phyloP scores from a whole-genome alignment of 1,284 basidiomycete species.

The Thecaphora frezii region DNA sequence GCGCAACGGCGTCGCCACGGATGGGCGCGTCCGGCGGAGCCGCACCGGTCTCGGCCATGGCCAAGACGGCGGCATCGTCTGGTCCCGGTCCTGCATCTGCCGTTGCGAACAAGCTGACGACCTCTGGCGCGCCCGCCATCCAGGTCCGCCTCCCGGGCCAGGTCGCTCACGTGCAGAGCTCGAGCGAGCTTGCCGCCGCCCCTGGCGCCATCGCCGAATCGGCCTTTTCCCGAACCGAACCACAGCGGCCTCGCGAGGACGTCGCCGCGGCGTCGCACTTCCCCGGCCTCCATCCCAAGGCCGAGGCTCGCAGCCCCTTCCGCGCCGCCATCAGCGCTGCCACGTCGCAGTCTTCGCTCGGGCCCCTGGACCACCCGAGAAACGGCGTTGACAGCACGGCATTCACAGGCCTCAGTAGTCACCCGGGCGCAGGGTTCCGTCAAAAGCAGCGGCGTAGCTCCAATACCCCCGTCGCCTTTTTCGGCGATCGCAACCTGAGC shows the following conservation, averaged over 20 bases:
- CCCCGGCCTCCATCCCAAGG: background rate
- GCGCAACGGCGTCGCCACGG: too few relatives aligned
- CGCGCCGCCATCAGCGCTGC: slow-evolving; percentile 5
- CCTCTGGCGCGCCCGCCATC: slow-evolving; percentile 13
- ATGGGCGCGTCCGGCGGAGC: background rate
- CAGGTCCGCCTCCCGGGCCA: slow-evolving; percentile 32
- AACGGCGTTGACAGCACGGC: slow-evolving; percentile 13
- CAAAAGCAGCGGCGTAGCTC: slow-evolving; percentile 27
- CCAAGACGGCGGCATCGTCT: too few relatives aligned
- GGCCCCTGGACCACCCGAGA: slow-evolving; percentile 28
- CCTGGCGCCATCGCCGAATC: too few relatives aligned
- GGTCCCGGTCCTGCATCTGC: too few relatives aligned
- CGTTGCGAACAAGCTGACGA: slow-evolving; percentile 1
- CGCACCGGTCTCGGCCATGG: background rate
- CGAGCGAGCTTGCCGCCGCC: too few relatives aligned
- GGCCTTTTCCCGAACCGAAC: too few relatives aligned
- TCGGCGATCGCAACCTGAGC: slow-evolving; percentile 22
- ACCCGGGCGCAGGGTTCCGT: slow-evolving; percentile 14
- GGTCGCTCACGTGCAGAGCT: too few relatives aligned
- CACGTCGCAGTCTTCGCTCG: slow-evolving; percentile 19
- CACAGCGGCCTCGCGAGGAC: background rate
- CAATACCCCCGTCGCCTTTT: slow-evolving; percentile 39
- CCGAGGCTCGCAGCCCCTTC: slow-evolving; percentile 19
- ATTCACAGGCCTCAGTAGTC: slow-evolving; percentile 4
- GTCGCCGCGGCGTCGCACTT: background rate